Percentiles rank a stretch among this genome's conserved stretches.
Evolutionary conservation across 192 early-diverging fungal species (phyloP).

Genomic region (Funneliformis mosseae): DNA sequence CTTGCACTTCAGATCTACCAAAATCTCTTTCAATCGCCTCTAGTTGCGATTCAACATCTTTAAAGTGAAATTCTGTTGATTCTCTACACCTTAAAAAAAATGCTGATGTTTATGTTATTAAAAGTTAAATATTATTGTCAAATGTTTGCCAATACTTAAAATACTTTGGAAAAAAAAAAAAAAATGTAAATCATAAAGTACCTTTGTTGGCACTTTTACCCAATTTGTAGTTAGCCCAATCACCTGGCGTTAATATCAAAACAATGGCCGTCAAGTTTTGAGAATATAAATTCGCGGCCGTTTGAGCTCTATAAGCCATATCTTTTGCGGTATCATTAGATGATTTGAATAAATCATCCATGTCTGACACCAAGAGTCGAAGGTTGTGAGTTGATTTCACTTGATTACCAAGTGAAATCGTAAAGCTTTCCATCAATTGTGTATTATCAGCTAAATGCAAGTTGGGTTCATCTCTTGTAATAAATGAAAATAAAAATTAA

Average conservation of each 20-base stretch:
- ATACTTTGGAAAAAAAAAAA: not conserved
- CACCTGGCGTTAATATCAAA: slow-evolving; percentile 47
- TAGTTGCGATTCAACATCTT: slow-evolving; percentile 66
- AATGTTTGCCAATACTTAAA: not conserved
- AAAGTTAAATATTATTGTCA: not conserved
- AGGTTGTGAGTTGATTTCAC: slow-evolving; percentile 76
- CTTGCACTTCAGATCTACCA: slow-evolving; percentile 42
- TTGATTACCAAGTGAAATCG: slow-evolving; percentile 72
- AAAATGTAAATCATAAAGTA: slow-evolving; percentile 22
- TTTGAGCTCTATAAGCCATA: slow-evolving; percentile 69
- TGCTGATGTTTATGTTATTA: slow-evolving; percentile 30
- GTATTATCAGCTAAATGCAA: not conserved
- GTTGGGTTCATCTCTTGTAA: not conserved
- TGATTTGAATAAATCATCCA: slow-evolving; percentile 50
- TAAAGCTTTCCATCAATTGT: slow-evolving; percentile 71
- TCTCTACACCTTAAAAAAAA: slow-evolving; percentile 66
- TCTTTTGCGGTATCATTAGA: slow-evolving; percentile 48
- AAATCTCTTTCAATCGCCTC: slow-evolving; percentile 54
- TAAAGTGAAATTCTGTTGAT: slow-evolving; percentile 79
- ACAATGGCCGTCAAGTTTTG: slow-evolving; percentile 63
- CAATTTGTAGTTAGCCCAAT: slow-evolving; percentile 58
- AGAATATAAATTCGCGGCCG: slow-evolving; percentile 64
- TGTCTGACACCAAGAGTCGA: slow-evolving; percentile 55
- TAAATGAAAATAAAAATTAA: not conserved
- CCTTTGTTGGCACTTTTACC: slow-evolving; percentile 58